phyloP scores from a whole-genome alignment of 2,329 filamentous ascomycete genomes.

The Aspergillus sp. region DNA sequence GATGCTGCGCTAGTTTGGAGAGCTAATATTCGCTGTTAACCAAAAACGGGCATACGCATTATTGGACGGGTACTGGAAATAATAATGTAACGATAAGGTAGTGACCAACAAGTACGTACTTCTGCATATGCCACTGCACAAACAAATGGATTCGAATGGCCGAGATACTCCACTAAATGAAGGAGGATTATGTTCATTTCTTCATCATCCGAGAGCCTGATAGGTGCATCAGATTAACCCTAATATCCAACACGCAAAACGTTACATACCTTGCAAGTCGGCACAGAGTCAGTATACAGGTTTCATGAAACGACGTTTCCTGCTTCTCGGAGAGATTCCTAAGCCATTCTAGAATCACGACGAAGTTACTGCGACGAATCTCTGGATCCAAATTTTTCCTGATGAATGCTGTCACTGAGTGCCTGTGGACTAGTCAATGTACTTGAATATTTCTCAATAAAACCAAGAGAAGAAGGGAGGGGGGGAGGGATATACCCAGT shows the following conservation, averaged over 20 bases:
- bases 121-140: conserved; percentile 79
- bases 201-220: conserved; percentile 64
- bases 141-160: conserved; percentile 71
- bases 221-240: neutral
- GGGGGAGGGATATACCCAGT: conserved; percentile 50
- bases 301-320: conserved; percentile 65
- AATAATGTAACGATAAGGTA: neutral
- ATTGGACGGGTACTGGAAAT: too few relatives aligned
- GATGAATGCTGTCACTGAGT: conserved; percentile 61
- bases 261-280: conserved; percentile 61
- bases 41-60: neutral
- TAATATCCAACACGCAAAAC: conserved; percentile 1
- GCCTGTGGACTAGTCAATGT: conserved; percentile 35
- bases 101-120: conserved; percentile 35
- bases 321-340: conserved; percentile 65
- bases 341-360: conserved; percentile 63
- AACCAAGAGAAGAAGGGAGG: neutral
- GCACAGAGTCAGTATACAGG: conserved; percentile 78
- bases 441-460: neutral
- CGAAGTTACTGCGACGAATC: conserved; percentile 57
- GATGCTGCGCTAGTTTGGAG: conserved; percentile 61
- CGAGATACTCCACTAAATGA: conserved; percentile 77
- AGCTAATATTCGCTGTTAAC: conserved; percentile 42
- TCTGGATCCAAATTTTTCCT: conserved; percentile 41
- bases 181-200: conserved; percentile 82